Percentiles rank a stretch among this genome's conserved stretches.
phyloP scores from a whole-genome alignment of 140 eudicot species.

The Senecio squalidus region DNA sequence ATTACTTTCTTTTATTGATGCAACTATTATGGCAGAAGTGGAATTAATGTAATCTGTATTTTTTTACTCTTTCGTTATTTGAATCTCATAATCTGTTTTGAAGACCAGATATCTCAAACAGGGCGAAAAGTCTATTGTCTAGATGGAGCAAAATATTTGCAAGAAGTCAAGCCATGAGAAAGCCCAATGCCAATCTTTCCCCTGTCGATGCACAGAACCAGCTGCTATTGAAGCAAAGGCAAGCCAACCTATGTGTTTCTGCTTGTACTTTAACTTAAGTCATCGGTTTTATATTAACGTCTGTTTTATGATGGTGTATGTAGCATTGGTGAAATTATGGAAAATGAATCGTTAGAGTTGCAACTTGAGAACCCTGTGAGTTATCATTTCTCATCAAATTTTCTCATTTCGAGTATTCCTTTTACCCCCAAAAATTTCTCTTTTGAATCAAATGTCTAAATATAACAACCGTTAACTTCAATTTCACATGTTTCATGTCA shows the following conservation, averaged over 20 bases:
- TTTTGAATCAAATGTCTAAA: not conserved
- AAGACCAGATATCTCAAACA: constrained; percentile 94
- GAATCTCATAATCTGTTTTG: constrained; percentile 83
- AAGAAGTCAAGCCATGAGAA: constrained; percentile 63
- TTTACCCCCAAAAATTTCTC: not conserved
- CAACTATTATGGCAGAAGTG: no score
- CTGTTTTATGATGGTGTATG: constrained; percentile 19
- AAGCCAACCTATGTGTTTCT: constrained; percentile 23
- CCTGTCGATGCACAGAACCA: constrained; percentile 59
- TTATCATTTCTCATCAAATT: not conserved
- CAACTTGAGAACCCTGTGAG: constrained; percentile 53
- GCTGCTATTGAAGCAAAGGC: constrained; percentile 87
- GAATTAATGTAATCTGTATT: no score
- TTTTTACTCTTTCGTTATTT: constrained; percentile 20
- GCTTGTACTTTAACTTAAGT: not conserved
- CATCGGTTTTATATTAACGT: not conserved
- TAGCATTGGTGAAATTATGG: constrained; percentile 93
- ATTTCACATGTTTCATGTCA: not conserved
- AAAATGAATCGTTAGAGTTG: constrained; percentile 54
- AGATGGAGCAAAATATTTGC: constrained; percentile 86
- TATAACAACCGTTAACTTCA: not conserved
- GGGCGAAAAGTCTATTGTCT: constrained; percentile 69
- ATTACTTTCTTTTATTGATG: no score
- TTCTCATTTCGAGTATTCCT: constrained; percentile 2
- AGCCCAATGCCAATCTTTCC: constrained; percentile 45